Conservation (phyloP, 2,329 filamentous ascomycete genomes). For the Stromatinia cepivora region DNA sequence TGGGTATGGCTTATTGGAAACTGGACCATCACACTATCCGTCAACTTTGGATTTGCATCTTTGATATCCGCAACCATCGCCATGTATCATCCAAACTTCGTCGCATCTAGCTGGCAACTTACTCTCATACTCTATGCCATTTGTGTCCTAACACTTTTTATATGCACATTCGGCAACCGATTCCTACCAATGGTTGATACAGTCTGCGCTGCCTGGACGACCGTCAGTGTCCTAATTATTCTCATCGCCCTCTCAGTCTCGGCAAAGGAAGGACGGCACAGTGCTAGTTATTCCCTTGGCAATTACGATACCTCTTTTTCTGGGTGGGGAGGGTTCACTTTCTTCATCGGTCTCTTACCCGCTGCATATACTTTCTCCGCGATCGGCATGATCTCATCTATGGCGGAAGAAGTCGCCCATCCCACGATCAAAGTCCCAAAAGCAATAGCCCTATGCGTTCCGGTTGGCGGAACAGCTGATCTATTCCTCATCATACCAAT, state of each 20-base stretch:
- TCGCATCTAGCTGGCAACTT: constrained; percentile 61
- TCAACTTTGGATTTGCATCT: constrained; percentile 70
- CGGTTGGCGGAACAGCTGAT: constrained; percentile 50
- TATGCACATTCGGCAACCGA: constrained; percentile 66
- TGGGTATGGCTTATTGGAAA: constrained; percentile 79
- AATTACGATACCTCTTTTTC: constrained; percentile 57
- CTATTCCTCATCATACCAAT: constrained; percentile 55
- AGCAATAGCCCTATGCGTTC: constrained; percentile 50
- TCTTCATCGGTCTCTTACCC: constrained; percentile 62
- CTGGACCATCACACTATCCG: constrained; percentile 79
- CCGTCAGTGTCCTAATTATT: constrained; percentile 56
- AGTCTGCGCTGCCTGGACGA: constrained; percentile 56
- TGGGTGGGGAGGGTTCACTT: constrained; percentile 60
- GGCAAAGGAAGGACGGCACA: constrained; percentile 55
- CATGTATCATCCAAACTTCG: constrained; percentile 56
- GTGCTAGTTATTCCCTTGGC: constrained; percentile 52
- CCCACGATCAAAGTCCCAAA: constrained; percentile 51
- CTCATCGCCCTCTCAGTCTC: constrained; percentile 56
- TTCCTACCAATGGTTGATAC: constrained; percentile 65
- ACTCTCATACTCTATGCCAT: constrained; percentile 71
- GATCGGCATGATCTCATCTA: constrained; percentile 62
- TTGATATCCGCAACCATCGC: constrained; percentile 53
- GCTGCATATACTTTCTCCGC: constrained; percentile 59
- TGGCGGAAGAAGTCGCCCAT: constrained; percentile 60
- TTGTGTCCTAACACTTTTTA: constrained; percentile 62